These are phyloP conservation scores for Pseudogymnoascus sp. DNA, from an alignment of 2,329 filamentous ascomycete genomes.

Conservation along the genomic window DNA sequence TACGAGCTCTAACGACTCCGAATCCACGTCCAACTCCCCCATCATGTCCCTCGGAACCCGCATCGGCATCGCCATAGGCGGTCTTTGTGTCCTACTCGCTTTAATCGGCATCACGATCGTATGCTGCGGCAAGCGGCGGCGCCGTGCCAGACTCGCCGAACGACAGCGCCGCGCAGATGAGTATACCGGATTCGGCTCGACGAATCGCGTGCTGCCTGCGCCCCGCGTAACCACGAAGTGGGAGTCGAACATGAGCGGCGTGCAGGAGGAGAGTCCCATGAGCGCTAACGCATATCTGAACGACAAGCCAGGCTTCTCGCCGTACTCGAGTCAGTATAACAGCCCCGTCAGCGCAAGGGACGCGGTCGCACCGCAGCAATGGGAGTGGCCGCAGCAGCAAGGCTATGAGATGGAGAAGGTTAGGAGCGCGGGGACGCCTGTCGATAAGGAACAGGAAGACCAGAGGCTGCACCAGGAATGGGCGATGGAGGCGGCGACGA, in stretches of 20 bases:
- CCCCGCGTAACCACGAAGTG: slow-evolving; percentile 12
- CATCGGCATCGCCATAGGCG: slow-evolving; percentile 51
- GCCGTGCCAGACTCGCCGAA: slow-evolving; percentile 44
- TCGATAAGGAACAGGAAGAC: slow-evolving; percentile 7
- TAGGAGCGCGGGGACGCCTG: neutral
- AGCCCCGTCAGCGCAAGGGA: slow-evolving; percentile 39
- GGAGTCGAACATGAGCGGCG: slow-evolving; percentile 2
- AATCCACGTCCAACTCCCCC: slow-evolving; percentile 22
- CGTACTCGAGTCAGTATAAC: slow-evolving; percentile 53
- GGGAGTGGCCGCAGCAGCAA: slow-evolving; percentile 16
- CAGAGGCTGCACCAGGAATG: neutral
- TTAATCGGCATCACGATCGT: slow-evolving; percentile 47
- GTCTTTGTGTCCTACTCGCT: slow-evolving; percentile 41
- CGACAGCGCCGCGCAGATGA: slow-evolving; percentile 17
- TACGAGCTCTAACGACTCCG: neutral
- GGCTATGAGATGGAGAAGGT: slow-evolving; percentile 10
- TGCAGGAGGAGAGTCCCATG: slow-evolving; percentile 20
- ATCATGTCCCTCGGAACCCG: slow-evolving; percentile 47
- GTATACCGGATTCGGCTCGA: slow-evolving; percentile 28
- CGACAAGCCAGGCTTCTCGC: slow-evolving; percentile 46
- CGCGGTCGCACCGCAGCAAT: slow-evolving; percentile 13
- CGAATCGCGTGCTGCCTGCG: slow-evolving; percentile 27
- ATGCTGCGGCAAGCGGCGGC: slow-evolving; percentile 48
- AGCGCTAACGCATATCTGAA: slow-evolving; percentile 31
- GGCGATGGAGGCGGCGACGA: slow-evolving; percentile 7